Percentiles rank a stretch among this genome's conserved stretches.
Conservation (phyloP, 805 yeast species). For the Ogataea degrootiae region DNA sequence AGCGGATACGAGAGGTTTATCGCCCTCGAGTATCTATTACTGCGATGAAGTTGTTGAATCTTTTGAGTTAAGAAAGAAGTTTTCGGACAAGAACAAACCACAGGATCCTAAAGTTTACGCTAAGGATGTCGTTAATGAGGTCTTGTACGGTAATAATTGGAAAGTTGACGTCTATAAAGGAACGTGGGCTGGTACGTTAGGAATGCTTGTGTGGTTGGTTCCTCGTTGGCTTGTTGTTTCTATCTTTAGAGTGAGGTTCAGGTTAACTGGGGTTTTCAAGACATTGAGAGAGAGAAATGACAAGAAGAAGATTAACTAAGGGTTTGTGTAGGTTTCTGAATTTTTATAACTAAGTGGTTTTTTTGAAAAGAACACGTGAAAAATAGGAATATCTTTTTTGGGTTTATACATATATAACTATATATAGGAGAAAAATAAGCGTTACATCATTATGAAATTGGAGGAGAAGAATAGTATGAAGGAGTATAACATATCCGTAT, state of each 20-base stretch:
- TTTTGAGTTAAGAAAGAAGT: constrained; percentile 45
- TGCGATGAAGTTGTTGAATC: constrained; percentile 47
- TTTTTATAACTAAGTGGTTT: background rate
- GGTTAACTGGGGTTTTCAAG: constrained; percentile 31
- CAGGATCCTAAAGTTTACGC: constrained; percentile 59
- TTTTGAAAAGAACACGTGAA: background rate
- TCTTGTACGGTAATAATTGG: constrained; percentile 32
- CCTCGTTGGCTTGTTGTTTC: constrained; percentile 23
- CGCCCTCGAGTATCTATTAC: constrained; percentile 49
- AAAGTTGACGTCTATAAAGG: constrained; percentile 58
- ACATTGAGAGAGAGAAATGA: constrained; percentile 19
- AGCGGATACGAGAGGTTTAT: constrained; percentile 59
- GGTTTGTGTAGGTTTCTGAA: background rate
- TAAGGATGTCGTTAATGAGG: constrained; percentile 45
- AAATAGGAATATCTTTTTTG: background rate
- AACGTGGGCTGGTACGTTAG: constrained; percentile 15
- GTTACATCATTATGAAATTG: too few relatives aligned
- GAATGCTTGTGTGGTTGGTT: constrained; percentile 25
- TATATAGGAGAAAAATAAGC: too few relatives aligned
- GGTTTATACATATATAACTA: background rate
- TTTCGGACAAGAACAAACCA: constrained; percentile 59
- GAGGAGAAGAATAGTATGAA: too few relatives aligned
- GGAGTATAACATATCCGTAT: too few relatives aligned
- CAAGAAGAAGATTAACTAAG: background rate
- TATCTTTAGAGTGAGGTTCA: constrained; percentile 29